Base-by-base conservation (phyloP, 2,329 filamentous ascomycete species). In the Phialocephala sp. region DNA sequence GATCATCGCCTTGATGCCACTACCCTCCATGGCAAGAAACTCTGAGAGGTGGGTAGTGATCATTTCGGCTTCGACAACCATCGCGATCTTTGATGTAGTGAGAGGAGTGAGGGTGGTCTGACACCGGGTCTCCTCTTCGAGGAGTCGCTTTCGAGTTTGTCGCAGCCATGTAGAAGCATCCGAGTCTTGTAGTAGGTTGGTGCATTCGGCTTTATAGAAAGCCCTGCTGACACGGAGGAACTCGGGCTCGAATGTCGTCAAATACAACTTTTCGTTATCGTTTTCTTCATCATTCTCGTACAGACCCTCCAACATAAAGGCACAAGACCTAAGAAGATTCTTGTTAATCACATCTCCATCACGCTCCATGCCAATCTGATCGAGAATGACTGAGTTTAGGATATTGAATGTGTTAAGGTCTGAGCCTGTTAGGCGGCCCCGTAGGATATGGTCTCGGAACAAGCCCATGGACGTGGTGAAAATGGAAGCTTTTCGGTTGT, bases 321-420 rank as follows among this genome's bases (percentile, higher is more conserved):
- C 86, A 76, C 92, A 94, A 60, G 91, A 90, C 70, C 92, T 91
- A 71, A 98, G 87, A 4, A 97, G 83, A 41, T 87, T 86, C 71
- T 91, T 89, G 77, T 98, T 92, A 67, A 98, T 94, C 15, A 92
- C 86, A 72, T 97, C 93, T 35, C 94, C 95, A 65, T 93, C 89
- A 35, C 95, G 85, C 77, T 98, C 95, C 89, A 97, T 93, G 67
- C 91, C 88, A 70, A 99, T 91, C 79, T 97, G 92, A 69, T 97
- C 94, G 2, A 98, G 84, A 36, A 98, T 85, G 15, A 97, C 92
- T 6, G 88, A 87, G 72, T 91, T 92, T 32, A 98, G 81, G 8
- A 97, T 87, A 62, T 90, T 85, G 55, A 91, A 89, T 9, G 97
- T 86, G n/a, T 79, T 78, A 58, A 81, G 79, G 15, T 78, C 71